Evolutionary conservation across 768 basidiomycete species (phyloP).

Genomic region (Xerocomellus intermedius): DNA sequence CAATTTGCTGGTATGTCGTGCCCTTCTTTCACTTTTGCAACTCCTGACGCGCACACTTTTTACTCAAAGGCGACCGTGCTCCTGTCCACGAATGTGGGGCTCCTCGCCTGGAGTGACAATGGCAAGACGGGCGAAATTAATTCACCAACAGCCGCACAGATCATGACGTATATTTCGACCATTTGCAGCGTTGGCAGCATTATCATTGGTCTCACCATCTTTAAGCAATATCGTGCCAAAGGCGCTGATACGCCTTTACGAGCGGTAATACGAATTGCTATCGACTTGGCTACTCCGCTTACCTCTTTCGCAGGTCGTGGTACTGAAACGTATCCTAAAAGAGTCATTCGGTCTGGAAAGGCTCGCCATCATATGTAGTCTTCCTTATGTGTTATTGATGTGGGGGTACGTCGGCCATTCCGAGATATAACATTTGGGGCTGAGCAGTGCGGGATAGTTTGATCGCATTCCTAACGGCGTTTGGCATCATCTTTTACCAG

Average conservation of each 20-base stretch:
- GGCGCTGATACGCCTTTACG: conserved; percentile 31
- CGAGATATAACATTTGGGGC: neutral
- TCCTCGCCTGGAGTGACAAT: conserved; percentile 19
- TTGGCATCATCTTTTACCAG: conserved; percentile 32
- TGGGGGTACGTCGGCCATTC: conserved; percentile 32
- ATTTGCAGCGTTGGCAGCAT: conserved; percentile 31
- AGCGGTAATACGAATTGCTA: conserved; percentile 18
- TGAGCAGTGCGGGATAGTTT: conserved; percentile 26
- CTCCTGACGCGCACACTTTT: neutral
- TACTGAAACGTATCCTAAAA: conserved; percentile 28
- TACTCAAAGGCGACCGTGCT: conserved; percentile 28
- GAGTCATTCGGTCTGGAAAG: conserved; percentile 33
- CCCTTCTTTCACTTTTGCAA: neutral
- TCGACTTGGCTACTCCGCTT: neutral
- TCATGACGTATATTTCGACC: conserved; percentile 29
- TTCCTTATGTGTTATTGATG: conserved; percentile 41
- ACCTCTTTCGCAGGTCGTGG: conserved; percentile 18
- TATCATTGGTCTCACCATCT: conserved; percentile 30
- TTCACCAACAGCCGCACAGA: conserved; percentile 20
- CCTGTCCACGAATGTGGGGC: conserved; percentile 24
- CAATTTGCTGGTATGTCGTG: conserved; percentile 24
- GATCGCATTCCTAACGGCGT: conserved; percentile 33
- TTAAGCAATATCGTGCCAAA: conserved; percentile 33
- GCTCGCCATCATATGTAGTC: conserved; percentile 39
- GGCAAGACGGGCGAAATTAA: neutral